phyloP scores from a whole-genome alignment of 2,329 filamentous ascomycete species.

The Trichophyton mentagrophytes region DNA sequence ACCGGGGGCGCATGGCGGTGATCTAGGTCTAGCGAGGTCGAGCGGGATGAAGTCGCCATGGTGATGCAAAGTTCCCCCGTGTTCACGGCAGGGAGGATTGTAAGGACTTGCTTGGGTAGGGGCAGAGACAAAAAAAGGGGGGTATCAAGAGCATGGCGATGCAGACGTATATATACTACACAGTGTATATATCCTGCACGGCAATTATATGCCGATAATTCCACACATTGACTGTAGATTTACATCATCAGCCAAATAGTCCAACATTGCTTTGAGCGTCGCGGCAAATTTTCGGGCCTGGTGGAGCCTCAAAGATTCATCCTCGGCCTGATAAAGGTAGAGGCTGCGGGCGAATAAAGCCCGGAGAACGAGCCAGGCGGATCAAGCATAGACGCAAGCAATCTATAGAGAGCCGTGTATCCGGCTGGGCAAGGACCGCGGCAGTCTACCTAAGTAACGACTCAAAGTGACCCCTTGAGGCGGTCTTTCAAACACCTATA shows the following conservation, averaged over 20 bases:
- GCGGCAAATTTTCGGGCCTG: not conserved
- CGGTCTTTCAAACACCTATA: too few relatives aligned
- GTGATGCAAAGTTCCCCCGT: not conserved
- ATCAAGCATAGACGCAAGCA: not conserved
- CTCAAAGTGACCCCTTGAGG: not conserved
- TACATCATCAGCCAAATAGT: not conserved
- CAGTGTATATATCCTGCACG: not conserved
- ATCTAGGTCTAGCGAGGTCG: not conserved
- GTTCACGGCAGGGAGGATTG: not conserved
- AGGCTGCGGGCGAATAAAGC: not conserved
- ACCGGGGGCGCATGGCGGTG: slow-evolving; percentile 14
- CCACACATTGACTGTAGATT: not conserved
- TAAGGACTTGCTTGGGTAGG: not conserved
- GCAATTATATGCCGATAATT: not conserved
- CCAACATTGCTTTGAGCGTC: not conserved
- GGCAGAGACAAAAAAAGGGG: too few relatives aligned
- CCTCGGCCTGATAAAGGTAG: not conserved
- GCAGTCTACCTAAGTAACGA: not conserved
- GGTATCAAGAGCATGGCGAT: not conserved
- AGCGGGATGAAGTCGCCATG: not conserved
- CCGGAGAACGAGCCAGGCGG: not conserved
- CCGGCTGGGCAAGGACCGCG: not conserved
- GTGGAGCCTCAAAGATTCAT: not conserved
- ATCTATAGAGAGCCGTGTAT: not conserved
- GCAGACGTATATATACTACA: not conserved